A percentile compares a stretch with the other conserved stretches of the same genome.
These are phyloP conservation scores for Lanmaoa pseudosensibilis DNA, from an alignment of 768 basidiomycete species.

Conservation along the genomic window DNA sequence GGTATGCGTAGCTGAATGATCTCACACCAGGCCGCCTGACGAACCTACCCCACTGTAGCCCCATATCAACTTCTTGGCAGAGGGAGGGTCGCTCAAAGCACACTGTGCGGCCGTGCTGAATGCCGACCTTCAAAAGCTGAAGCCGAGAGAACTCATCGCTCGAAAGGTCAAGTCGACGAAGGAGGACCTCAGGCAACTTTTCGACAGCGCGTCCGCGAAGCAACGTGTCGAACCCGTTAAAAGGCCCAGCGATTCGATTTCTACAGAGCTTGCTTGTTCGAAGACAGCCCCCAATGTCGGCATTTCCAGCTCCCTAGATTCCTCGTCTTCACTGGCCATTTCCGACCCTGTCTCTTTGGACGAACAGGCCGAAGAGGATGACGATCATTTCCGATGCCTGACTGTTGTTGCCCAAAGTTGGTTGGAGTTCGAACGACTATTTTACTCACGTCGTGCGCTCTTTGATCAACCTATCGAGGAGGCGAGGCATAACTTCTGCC, in stretches of 20 bases:
- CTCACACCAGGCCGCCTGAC: neutral
- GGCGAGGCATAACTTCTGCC: constrained; percentile 12
- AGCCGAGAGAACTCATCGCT: neutral
- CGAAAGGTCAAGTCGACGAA: constrained; percentile 11
- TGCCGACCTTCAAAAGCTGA: neutral
- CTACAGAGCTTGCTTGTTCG: neutral
- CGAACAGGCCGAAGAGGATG: neutral
- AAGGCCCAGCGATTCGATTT: neutral
- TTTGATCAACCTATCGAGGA: neutral
- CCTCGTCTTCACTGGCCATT: neutral
- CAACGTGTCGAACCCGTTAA: neutral
- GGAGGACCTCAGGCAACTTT: constrained; percentile 7
- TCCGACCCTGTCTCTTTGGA: neutral
- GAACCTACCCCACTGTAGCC: neutral
- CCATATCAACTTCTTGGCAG: neutral
- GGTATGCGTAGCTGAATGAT: neutral
- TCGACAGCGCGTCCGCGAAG: neutral
- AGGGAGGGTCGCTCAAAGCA: constrained; percentile 2
- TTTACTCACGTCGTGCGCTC: neutral
- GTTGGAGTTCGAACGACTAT: constrained; percentile 6
- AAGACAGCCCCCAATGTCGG: neutral
- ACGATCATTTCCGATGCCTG: neutral
- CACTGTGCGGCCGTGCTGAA: constrained; percentile 3
- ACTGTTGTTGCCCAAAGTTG: constrained; percentile 1
- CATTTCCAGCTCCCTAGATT: too few relatives aligned